Percentiles rank a stretch among this genome's conserved stretches.
phyloP scores from a whole-genome alignment of 2,329 filamentous ascomycete species.

The Lecanicillium sp. region DNA sequence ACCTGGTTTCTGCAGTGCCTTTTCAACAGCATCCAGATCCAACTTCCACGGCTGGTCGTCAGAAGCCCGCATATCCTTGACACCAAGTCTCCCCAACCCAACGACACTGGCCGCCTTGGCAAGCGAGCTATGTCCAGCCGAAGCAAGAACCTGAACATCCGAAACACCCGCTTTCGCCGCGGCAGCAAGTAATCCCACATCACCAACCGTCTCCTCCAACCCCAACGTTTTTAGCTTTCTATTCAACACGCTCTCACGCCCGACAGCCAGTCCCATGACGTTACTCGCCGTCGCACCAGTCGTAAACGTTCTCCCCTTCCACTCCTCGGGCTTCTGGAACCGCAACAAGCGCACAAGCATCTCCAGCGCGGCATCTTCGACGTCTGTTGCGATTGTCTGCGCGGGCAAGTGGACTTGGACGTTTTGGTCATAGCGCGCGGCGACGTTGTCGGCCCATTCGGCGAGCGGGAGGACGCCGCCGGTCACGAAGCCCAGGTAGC shows the following conservation, averaged over 20 bases:
- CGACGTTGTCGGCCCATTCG: slow-evolving; percentile 75
- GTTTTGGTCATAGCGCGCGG: slow-evolving; percentile 74
- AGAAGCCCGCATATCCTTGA: slow-evolving; percentile 50
- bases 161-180: slow-evolving; percentile 55
- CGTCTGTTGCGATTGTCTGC: slow-evolving; percentile 65
- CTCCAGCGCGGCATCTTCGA: slow-evolving; percentile 64
- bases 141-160: slow-evolving; percentile 70
- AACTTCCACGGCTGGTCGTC: slow-evolving; percentile 57
- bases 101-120: slow-evolving; percentile 76
- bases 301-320: slow-evolving; percentile 47
- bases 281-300: slow-evolving; percentile 68
- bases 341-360: slow-evolving; percentile 61
- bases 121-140: slow-evolving; percentile 75
- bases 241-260: slow-evolving; percentile 54
- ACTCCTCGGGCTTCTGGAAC: slow-evolving; percentile 46
- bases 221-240: slow-evolving; percentile 18
- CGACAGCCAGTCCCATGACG: slow-evolving; percentile 63
- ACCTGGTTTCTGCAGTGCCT: slow-evolving; percentile 40
- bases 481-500: slow-evolving; percentile 86
- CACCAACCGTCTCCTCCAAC: slow-evolving; percentile 45
- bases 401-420: slow-evolving; percentile 71
- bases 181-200: slow-evolving; percentile 60
- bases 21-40: slow-evolving; percentile 57
- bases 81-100: slow-evolving; percentile 63
- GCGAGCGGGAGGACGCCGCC: slow-evolving; percentile 75